Conservation (phyloP, 768 basidiomycete species). For the Naematelia aurantialba region DNA sequence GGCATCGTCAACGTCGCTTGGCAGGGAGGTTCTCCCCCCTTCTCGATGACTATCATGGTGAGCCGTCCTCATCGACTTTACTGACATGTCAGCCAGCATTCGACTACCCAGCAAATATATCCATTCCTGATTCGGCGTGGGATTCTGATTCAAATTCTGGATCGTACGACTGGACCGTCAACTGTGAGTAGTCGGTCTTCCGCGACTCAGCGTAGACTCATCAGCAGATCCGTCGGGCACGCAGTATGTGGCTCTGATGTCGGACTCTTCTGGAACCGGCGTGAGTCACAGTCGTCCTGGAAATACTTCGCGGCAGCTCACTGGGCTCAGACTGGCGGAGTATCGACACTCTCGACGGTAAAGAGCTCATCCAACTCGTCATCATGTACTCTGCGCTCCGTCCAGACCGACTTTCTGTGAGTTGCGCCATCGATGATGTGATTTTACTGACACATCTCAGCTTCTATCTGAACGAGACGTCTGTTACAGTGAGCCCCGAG, state of each 20-base stretch:
- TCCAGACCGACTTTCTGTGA: constrained; percentile 32
- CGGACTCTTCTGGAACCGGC: constrained; percentile 34
- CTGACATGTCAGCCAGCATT: constrained; percentile 27
- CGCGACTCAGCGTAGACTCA: not conserved
- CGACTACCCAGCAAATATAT: constrained; percentile 37
- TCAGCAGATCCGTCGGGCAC: constrained; percentile 32
- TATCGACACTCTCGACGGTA: constrained; percentile 32
- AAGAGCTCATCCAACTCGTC: constrained; percentile 7
- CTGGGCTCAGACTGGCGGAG: constrained; percentile 30
- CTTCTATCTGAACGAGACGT: constrained; percentile 40
- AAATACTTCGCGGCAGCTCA: not conserved
- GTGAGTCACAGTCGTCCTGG: constrained; percentile 20
- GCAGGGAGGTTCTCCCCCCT: constrained; percentile 35
- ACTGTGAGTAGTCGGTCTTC: constrained; percentile 24
- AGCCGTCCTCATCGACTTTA: constrained; percentile 1
- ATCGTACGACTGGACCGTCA: constrained; percentile 33
- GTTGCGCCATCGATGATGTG: not conserved
- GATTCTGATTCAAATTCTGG: constrained; percentile 14
- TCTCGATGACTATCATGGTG: constrained; percentile 33
- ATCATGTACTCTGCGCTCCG: constrained; percentile 23
- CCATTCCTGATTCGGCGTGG: constrained; percentile 29
- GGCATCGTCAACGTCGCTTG: constrained; percentile 23
- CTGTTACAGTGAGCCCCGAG: constrained; percentile 23
- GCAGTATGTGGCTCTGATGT: constrained; percentile 37
- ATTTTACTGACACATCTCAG: constrained; percentile 16